Percentiles rank a stretch among this genome's conserved stretches.
Conservation (phyloP, 257 asterid genomes). For the Fraxinus americana region DNA sequence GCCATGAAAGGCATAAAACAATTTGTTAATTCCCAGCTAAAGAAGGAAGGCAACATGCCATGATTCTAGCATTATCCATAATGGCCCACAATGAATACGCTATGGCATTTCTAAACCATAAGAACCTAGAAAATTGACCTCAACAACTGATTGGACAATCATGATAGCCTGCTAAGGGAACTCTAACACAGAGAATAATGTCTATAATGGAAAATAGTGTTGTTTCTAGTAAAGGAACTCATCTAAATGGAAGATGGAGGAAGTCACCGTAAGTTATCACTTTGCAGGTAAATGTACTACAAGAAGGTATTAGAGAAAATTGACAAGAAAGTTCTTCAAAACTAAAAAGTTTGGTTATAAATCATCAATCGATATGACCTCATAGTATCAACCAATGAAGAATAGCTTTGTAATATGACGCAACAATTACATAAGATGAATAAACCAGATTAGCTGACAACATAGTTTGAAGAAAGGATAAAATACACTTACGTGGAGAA, state of each 20-base stretch:
- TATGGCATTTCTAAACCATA: background rate
- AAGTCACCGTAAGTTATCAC: too few species aligned
- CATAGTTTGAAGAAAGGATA: conserved; percentile 13
- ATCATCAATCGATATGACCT: background rate
- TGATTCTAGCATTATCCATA: background rate
- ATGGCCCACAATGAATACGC: background rate
- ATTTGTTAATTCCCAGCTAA: background rate
- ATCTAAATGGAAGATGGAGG: too few species aligned
- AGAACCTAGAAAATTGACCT: background rate
- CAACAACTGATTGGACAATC: background rate
- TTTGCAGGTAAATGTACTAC: too few species aligned
- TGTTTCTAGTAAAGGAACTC: too few species aligned
- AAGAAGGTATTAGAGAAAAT: background rate
- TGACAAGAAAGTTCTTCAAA: background rate
- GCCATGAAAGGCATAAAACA: background rate
- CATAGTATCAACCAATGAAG: background rate
- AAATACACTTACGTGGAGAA: conserved; percentile 87
- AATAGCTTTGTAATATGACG: background rate
- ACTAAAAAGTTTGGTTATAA: background rate
- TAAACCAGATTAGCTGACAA: conserved; percentile 8
- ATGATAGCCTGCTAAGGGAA: background rate
- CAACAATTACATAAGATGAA: background rate
- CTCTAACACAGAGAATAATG: background rate
- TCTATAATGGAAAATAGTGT: background rate
- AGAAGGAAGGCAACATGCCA: background rate